Base-by-base conservation (phyloP, 2,329 filamentous ascomycete species). In the Rhynchosporium agropyri region DNA sequence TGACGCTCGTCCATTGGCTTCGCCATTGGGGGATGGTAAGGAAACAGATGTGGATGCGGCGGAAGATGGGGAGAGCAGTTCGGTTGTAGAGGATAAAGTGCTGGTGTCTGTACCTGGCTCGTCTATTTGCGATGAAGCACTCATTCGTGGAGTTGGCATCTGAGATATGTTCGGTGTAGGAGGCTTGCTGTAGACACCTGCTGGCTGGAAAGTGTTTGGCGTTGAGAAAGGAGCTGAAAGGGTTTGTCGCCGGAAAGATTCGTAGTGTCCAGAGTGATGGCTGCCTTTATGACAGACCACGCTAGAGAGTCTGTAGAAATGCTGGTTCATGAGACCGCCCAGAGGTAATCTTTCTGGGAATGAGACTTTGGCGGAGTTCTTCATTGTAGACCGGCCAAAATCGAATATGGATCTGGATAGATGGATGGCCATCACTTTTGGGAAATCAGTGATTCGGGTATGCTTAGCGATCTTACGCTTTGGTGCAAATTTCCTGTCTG, bases 181-280 rank as follows among this genome's bases (percentile, higher is more conserved):
- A 29, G 67, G 55, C 40, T 69, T 73, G 61, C 70, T 74, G 72
- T 91, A 94, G 40, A 89, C 85, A 6, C 87, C 88, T 43, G 90
- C 90, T 5, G 84, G 83, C 64, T 90, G 89, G 76, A 96, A 94
- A 0, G 87, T 87, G 69, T 90, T 88, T 0, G 90, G 87, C 7
- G 94, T 97, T 1, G 91, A 90, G 74, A 88, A 98, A 0, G 93
- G 93, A 3, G 89, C 79, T 57, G 88, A 86, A 8, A 91, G 78
- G 63, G 91, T 89, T 76, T 98, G 95, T 43, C 95, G 85, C 40
- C 95, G 85, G 76, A 98, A 98, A 0, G 92, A 94, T 76, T 99
- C 95, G 78, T 99, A 99, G 74, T 99, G 95, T 0, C 95, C 95
- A 71, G 92, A 97, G 73, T 97, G 89, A 75, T 99, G 95, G 66